Evolutionary conservation across 23 red algal genomes (phyloP).

Genomic region (Gracilariopsis chorda): DNA sequence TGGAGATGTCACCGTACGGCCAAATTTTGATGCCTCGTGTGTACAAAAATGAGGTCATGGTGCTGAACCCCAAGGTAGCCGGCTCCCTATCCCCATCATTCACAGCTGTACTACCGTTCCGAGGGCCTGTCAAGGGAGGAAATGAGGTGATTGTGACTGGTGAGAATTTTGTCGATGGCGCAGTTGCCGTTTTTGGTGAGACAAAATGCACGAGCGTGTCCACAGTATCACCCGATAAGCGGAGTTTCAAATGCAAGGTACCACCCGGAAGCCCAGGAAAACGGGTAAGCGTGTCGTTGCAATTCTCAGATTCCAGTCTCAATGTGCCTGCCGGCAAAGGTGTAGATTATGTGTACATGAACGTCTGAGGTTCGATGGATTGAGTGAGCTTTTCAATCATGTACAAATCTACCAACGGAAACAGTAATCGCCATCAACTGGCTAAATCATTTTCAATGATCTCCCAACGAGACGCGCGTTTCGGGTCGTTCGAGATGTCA

Average conservation of each 20-base stretch:
- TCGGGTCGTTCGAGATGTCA: too few species aligned
- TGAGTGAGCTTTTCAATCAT: too few species aligned
- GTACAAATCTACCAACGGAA: too few species aligned
- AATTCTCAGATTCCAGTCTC: background rate
- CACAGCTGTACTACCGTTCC: constrained; percentile 51
- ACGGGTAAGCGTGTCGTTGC: constrained; percentile 29
- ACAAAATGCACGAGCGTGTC: constrained; percentile 38
- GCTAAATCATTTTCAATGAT: too few species aligned
- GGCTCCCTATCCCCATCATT: constrained; percentile 9
- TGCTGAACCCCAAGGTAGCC: background rate
- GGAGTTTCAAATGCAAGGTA: constrained; percentile 52
- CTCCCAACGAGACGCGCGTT: too few species aligned
- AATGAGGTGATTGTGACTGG: constrained; percentile 66
- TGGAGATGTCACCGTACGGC: constrained; percentile 53
- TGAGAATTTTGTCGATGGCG: constrained; percentile 12
- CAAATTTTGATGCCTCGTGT: constrained; percentile 76
- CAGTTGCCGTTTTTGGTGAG: constrained; percentile 52
- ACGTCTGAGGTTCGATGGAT: constrained; percentile 26
- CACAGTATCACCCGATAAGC: constrained; percentile 39
- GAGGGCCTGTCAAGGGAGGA: constrained; percentile 48
- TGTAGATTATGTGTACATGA: constrained; percentile 57
- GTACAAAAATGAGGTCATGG: constrained; percentile 47
- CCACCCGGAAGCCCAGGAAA: constrained; percentile 39
- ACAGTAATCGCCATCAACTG: too few species aligned
- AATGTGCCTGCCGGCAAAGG: constrained; percentile 14